phyloP scores from a whole-genome alignment of 768 basidiomycete species.

The Suillus subluteus region DNA sequence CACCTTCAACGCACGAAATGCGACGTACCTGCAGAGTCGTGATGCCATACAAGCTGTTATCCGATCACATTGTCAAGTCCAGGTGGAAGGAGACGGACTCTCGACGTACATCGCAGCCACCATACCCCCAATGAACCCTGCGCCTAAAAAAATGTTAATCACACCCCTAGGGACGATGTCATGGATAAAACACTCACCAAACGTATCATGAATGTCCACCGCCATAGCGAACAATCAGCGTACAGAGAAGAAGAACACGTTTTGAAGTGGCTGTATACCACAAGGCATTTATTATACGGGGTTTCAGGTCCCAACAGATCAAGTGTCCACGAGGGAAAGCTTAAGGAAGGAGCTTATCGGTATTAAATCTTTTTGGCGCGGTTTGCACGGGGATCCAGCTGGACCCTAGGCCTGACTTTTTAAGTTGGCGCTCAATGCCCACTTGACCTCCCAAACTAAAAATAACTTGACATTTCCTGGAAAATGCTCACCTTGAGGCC shows the following conservation, averaged over 20 bases:
- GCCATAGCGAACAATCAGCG: slow-evolving; percentile 1
- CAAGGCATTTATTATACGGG: neutral
- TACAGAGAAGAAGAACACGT: neutral
- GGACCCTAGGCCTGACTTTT: neutral
- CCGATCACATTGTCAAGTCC: neutral
- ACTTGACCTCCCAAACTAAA: neutral
- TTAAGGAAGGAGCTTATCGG: neutral
- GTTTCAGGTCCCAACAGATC: slow-evolving; percentile 6
- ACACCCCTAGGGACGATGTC: neutral
- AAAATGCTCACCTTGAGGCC: neutral
- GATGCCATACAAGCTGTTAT: slow-evolving; percentile 23
- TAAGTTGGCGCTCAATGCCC: neutral
- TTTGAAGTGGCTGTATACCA: neutral
- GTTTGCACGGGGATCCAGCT: neutral
- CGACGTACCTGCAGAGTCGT: slow-evolving; percentile 26
- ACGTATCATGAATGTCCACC: slow-evolving; percentile 13
- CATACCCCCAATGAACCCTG: slow-evolving; percentile 26
- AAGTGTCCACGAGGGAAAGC: neutral
- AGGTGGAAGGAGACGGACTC: neutral
- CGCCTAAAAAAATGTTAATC: slow-evolving; percentile 17
- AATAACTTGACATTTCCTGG: slow-evolving; percentile 2
- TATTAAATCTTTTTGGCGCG: neutral
- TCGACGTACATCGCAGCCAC: slow-evolving; percentile 20
- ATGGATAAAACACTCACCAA: slow-evolving; percentile 2
- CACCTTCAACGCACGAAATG: no score